These are phyloP conservation scores for Coffea canephora DNA, from an alignment of 257 asterid species.

Conservation along the genomic window DNA sequence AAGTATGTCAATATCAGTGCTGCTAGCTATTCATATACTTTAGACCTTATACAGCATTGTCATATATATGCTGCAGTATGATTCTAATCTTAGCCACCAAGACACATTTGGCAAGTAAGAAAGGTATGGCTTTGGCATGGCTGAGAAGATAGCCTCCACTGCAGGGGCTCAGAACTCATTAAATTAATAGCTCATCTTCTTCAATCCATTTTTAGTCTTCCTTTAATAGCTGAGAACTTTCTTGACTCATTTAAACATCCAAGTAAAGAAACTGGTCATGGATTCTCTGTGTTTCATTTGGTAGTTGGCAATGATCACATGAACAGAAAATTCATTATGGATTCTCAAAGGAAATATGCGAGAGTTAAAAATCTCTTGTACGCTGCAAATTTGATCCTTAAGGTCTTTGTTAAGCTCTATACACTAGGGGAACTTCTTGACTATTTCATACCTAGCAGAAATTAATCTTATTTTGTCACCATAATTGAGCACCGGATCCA, in stretches of 20 bases:
- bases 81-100: slow-evolving; percentile 25
- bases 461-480: too few relatives aligned
- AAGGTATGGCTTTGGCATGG: slow-evolving; percentile 55
- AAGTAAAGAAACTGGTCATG: neutral
- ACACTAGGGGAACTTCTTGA: neutral
- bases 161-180: neutral
- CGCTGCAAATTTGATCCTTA: neutral
- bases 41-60: neutral
- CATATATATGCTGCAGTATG: slow-evolving; percentile 1
- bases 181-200: neutral
- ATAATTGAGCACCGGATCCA: too few relatives aligned
- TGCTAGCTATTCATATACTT: neutral
- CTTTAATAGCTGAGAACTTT: neutral
- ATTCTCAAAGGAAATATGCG: neutral
- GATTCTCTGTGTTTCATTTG: neutral
- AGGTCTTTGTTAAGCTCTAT: neutral
- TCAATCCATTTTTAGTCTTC: neutral
- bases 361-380: neutral
- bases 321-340: neutral
- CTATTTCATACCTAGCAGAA: neutral
- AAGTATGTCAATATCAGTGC: neutral
- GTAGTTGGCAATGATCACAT: neutral
- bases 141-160: slow-evolving; percentile 9
- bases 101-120: slow-evolving; percentile 25
- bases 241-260: neutral